These are phyloP conservation scores for Cryptococcus sp. DNA, from an alignment of 1,284 basidiomycete species.

Conservation along the genomic window DNA sequence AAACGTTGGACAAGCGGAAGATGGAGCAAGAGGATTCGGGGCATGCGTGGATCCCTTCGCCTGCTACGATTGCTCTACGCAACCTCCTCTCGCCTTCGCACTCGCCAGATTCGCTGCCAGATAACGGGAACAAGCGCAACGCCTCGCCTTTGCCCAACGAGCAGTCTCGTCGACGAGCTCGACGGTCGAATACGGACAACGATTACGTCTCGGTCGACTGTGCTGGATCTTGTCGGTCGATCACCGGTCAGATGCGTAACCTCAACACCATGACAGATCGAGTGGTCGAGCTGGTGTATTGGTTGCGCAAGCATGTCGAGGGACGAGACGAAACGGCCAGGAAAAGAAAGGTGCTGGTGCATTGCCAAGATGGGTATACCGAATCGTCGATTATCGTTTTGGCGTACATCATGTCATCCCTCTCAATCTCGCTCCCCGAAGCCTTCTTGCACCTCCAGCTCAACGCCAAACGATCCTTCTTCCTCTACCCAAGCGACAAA, in stretches of 20 bases:
- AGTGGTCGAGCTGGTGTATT: conserved; percentile 42
- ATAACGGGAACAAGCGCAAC: conserved; percentile 16
- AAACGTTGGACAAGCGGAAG: conserved; percentile 28
- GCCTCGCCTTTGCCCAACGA: conserved; percentile 14
- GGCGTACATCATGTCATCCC: conserved; percentile 78
- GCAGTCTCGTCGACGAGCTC: conserved; percentile 11
- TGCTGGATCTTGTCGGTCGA: conserved; percentile 40
- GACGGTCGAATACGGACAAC: conserved; percentile 5
- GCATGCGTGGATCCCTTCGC: conserved; percentile 31
- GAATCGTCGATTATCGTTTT: conserved; percentile 86
- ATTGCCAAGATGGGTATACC: conserved; percentile 55
- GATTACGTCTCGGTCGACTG: conserved; percentile 41
- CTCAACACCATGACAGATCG: conserved; percentile 37
- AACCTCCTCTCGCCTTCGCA: conserved; percentile 33
- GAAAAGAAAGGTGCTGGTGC: conserved; percentile 41
- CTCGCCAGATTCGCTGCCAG: conserved; percentile 8
- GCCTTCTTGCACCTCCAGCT: conserved; percentile 71
- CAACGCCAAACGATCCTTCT: conserved; percentile 62
- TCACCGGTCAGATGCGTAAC: conserved; percentile 37
- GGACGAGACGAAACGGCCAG: conserved; percentile 30
- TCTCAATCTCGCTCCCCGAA: conserved; percentile 64
- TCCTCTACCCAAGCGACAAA: conserved; percentile 81
- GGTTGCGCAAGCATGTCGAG: conserved; percentile 39
- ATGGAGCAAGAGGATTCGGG: conserved; percentile 9
- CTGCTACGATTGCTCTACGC: conserved; percentile 41